Evolutionary conservation across 169 alveolate genomes (phyloP).

Genomic region (Plasmodium cynomolgi): DNA sequence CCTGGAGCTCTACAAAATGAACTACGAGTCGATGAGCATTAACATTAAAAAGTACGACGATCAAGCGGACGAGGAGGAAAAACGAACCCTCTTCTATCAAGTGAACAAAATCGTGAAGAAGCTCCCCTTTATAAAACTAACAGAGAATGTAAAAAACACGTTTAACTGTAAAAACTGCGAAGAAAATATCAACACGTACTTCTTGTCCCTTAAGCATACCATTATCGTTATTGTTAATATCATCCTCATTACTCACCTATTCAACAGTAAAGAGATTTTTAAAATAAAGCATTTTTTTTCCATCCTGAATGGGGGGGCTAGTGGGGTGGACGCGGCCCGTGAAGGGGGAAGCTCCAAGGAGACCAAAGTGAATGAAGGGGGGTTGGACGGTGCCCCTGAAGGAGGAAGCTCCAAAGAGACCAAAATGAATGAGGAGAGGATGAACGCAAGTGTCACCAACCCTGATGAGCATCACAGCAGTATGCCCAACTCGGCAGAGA

Average conservation of each 20-base stretch:
- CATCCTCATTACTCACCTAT: conserved; percentile 55
- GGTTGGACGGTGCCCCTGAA: not conserved
- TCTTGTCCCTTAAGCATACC: conserved; percentile 45
- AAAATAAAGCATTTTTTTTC: conserved; percentile 65
- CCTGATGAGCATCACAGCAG: not conserved
- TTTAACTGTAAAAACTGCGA: conserved; percentile 70
- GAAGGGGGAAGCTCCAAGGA: not conserved
- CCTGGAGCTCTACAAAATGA: conserved; percentile 46
- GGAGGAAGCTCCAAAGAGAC: not conserved
- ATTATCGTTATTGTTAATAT: conserved; percentile 62
- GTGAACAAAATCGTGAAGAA: conserved; percentile 42
- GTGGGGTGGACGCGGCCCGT: not conserved
- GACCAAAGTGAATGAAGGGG: not conserved
- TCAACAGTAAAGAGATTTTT: conserved; percentile 52
- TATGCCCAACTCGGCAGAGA: not conserved
- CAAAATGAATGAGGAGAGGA: not conserved
- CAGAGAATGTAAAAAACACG: conserved; percentile 56
- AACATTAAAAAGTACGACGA: conserved; percentile 70
- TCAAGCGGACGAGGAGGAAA: conserved; percentile 38
- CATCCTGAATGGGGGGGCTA: conserved; percentile 21
- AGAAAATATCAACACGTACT: conserved; percentile 62
- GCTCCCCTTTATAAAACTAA: conserved; percentile 47
- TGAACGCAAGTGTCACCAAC: not conserved
- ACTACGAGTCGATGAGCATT: conserved; percentile 65
- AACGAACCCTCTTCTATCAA: conserved; percentile 16